These are phyloP conservation scores for Cystobasidiaceae sp. DNA, from an alignment of 1,284 basidiomycete genomes.

Conservation along the genomic window DNA sequence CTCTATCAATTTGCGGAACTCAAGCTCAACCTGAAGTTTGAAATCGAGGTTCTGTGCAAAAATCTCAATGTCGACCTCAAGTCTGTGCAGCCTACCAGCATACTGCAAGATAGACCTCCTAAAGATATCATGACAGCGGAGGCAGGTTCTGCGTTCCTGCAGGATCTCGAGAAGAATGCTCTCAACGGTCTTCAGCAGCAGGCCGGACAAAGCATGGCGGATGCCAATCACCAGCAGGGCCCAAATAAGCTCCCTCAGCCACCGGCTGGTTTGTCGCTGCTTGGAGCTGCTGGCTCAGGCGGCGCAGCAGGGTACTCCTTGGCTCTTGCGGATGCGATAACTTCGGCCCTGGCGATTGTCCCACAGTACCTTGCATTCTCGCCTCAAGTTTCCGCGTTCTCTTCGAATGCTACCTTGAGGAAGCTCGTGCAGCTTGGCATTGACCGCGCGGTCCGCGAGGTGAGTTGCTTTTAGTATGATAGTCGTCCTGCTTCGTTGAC, in stretches of 20 bases:
- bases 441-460: conserved; percentile 90
- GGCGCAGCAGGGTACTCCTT: conserved; percentile 42
- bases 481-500: no score
- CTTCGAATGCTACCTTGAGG: conserved; percentile 78
- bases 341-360: conserved; percentile 67
- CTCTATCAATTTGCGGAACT: conserved; percentile 95
- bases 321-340: conserved; percentile 50
- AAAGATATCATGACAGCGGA: conserved; percentile 38
- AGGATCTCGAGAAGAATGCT: conserved; percentile 39
- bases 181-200: conserved; percentile 20
- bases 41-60: conserved; percentile 97
- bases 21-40: conserved; percentile 95
- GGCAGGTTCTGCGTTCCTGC: conserved; percentile 42
- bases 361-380: conserved; percentile 73
- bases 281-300: conserved; percentile 22
- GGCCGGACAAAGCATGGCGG: background rate
- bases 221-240: background rate
- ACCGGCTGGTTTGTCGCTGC: conserved; percentile 14
- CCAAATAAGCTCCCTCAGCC: conserved; percentile 12
- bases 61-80: conserved; percentile 82
- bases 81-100: conserved; percentile 73
- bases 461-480: conserved; percentile 46
- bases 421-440: conserved; percentile 86
- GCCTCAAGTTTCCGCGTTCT: conserved; percentile 57
- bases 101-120: conserved; percentile 58